These are phyloP conservation scores for Eimeria tenella DNA, from an alignment of 169 alveolate species.

Conservation along the genomic window DNA sequence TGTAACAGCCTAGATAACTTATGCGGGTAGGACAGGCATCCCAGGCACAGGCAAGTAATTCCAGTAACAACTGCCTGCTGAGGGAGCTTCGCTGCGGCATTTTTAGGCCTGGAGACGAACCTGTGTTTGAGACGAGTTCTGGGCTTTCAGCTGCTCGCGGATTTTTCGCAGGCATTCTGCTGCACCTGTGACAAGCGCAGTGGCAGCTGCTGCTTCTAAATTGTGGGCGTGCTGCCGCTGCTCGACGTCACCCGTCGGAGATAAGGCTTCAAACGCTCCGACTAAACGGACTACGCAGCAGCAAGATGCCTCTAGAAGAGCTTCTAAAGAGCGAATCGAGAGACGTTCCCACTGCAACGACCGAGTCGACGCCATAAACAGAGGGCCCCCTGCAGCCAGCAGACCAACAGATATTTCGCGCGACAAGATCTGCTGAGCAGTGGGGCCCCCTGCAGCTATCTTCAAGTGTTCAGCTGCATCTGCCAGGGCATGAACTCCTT, in stretches of 20 bases:
- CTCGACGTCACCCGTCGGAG: neutral
- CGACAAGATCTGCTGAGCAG: neutral
- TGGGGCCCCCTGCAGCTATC: neutral
- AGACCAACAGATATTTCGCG: neutral
- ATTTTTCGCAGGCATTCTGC: neutral
- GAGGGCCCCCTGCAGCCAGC: neutral
- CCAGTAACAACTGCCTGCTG: neutral
- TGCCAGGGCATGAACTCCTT: neutral
- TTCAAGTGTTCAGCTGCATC: neutral
- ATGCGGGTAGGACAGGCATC: too few species aligned
- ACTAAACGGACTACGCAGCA: neutral
- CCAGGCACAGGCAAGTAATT: too few species aligned
- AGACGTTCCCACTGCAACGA: neutral
- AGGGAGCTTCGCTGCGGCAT: neutral
- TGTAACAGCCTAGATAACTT: too few species aligned
- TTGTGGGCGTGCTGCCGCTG: neutral
- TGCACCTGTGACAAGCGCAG: neutral
- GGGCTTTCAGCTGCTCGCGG: neutral
- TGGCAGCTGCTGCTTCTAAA: neutral
- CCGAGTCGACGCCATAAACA: neutral
- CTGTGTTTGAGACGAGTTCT: too few species aligned
- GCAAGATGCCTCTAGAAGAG: neutral
- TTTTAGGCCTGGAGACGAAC: too few species aligned
- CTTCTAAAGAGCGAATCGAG: neutral
- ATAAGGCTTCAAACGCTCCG: neutral